These are phyloP conservation scores for Angomonas deanei DNA, from an alignment of 208 protist species.

Conservation along the genomic window DNA sequence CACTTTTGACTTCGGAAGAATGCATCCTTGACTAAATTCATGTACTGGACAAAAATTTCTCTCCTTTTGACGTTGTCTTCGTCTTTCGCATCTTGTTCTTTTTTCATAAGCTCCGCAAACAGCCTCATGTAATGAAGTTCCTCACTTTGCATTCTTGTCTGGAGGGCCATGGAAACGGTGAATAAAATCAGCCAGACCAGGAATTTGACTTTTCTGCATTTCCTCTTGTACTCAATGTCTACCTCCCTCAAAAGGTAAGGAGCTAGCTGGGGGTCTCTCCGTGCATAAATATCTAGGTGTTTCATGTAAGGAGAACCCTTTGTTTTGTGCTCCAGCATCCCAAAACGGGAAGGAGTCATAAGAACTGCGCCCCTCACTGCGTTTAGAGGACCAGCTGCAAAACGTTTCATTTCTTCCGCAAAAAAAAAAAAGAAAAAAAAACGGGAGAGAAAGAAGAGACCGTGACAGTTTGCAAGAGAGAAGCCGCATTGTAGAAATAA, in stretches of 20 bases:
- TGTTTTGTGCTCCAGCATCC: constrained; percentile 71
- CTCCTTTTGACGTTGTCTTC: constrained; percentile 73
- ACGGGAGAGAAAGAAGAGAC: background rate
- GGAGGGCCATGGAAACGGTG: constrained; percentile 47
- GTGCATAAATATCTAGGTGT: constrained; percentile 87
- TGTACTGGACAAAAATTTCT: constrained; percentile 65
- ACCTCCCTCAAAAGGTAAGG: constrained; percentile 88
- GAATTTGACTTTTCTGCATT: constrained; percentile 82
- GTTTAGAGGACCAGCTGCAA: constrained; percentile 6
- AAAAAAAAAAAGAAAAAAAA: constrained; percentile 2
- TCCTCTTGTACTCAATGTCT: constrained; percentile 88
- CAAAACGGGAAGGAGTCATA: constrained; percentile 30
- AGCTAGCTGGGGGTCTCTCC: constrained; percentile 81
- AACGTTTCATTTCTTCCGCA: constrained; percentile 3
- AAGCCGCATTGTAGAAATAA: background rate
- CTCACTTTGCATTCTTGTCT: constrained; percentile 74
- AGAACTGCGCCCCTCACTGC: background rate
- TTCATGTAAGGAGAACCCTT: constrained; percentile 86
- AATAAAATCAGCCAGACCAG: constrained; percentile 77
- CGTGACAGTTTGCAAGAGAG: too few relatives aligned
- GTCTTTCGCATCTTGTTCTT: constrained; percentile 75
- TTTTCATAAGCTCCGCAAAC: constrained; percentile 58
- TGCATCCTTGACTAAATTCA: constrained; percentile 71
- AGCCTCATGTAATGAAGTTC: constrained; percentile 78
- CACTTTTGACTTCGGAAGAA: constrained; percentile 78